These are phyloP conservation scores for Fusarium buharicum DNA, from an alignment of 2,329 filamentous ascomycete genomes.

Conservation along the genomic window DNA sequence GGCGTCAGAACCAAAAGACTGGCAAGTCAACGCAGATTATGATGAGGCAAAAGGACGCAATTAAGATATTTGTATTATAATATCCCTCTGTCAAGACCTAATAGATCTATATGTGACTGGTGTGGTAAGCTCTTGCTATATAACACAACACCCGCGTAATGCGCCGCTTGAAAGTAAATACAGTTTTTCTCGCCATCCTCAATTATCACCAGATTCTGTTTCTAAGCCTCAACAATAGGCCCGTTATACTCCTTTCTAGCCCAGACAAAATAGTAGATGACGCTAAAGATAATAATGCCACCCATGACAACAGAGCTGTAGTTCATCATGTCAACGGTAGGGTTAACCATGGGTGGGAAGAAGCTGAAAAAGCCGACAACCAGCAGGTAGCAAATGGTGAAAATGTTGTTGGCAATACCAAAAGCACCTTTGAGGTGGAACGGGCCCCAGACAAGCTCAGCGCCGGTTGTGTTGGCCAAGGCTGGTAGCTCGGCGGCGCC, in stretches of 20 bases:
- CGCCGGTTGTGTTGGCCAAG: conserved; percentile 45
- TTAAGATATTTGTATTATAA: too few relatives aligned
- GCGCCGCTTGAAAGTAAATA: too few relatives aligned
- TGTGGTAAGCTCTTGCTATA: too few relatives aligned
- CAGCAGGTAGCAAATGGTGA: conserved; percentile 63
- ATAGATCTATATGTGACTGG: too few relatives aligned
- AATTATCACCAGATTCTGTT: too few relatives aligned
- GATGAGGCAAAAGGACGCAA: too few relatives aligned
- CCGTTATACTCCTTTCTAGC: conserved; percentile 59
- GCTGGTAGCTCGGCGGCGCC: conserved; percentile 41
- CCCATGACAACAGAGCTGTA: conserved; percentile 59
- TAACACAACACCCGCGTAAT: too few relatives aligned
- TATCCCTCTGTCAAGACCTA: too few relatives aligned
- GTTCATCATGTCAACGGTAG: conserved; percentile 56
- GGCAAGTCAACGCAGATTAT: too few relatives aligned
- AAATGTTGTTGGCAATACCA: conserved; percentile 64
- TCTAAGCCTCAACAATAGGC: conserved; percentile 50
- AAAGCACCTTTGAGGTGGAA: conserved; percentile 63
- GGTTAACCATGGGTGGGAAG: conserved; percentile 54
- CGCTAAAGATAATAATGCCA: conserved; percentile 55
- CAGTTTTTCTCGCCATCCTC: too few relatives aligned
- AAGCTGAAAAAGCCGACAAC: conserved; percentile 68
- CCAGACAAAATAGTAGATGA: conserved; percentile 58
- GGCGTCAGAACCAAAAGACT: too few relatives aligned
- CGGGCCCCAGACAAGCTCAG: conserved; percentile 61